Evolutionary conservation across 768 basidiomycete genomes (phyloP), one percentile per base, ranked within the genome.

Genomic region (Leccinum incarnatum): DNA sequence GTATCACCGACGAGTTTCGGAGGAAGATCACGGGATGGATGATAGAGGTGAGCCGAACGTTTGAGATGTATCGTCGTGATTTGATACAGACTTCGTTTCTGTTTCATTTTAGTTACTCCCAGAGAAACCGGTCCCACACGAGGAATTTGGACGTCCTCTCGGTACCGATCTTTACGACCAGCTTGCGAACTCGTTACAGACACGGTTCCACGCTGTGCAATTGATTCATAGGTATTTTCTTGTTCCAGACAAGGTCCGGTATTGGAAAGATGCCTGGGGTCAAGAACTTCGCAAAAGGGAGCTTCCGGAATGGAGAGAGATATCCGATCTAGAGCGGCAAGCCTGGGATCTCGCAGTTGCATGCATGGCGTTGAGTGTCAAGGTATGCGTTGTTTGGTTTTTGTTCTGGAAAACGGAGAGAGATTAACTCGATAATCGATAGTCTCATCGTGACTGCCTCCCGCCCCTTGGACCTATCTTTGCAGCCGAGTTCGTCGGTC

Each of bases 361-460:
- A 12, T 86, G 81, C 69, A 69, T 88, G 23, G 79, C 84, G 4
- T 67, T 87, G 34, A 81, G 83, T 60, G 79, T 86, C 53, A 89
- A 89, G 79, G 86, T 84, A 58, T 7, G 47, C 15, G 37, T 25
- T 10, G 27, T 53, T 45, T 55, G 36, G 1, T n/a, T 42, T 25
- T 55, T 36, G 5, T 37, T 30, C 40, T 56, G 5, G 27, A 21
- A 40, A 34, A 19, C 3, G 42, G 5, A 19, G 19, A 19, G n/a
- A 19, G n/a, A 8, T 6, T 36, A 23, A 5, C 40, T 54, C 14
- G 59, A n/a, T 17, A 10, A 19, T 40, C 9, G 32, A 42, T 59
- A 88, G 86, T 77, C 83, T 55, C 84, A 88, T 72, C 82, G 86
- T 14, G 87, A 89, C 69, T 81, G 83, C 49, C 69, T 88, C 17